Conservation (phyloP, 2,329 filamentous ascomycete species). For the Aureobasidium zeae region DNA sequence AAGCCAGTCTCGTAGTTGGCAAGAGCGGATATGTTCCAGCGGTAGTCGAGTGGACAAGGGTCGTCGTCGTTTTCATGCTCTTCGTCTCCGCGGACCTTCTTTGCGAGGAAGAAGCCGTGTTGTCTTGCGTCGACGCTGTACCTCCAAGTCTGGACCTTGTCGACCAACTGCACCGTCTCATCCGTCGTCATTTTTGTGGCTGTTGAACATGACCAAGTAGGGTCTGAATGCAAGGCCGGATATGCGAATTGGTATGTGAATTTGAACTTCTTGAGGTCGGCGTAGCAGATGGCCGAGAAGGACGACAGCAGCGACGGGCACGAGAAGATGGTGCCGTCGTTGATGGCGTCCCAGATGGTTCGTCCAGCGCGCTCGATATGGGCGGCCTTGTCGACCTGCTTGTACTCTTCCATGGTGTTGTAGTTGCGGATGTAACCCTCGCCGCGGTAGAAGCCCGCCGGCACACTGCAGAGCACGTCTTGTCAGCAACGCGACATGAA, state of each 20-base stretch:
- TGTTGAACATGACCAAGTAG: constrained; percentile 50
- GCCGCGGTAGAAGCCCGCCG: constrained; percentile 65
- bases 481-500: neutral
- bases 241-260: constrained; percentile 99
- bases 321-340: constrained; percentile 92
- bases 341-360: constrained; percentile 94
- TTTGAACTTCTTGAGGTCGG: constrained; percentile 93
- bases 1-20: constrained; percentile 77
- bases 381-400: constrained; percentile 66
- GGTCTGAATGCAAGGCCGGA: constrained; percentile 82
- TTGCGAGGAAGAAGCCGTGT: constrained; percentile 92
- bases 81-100: constrained; percentile 48
- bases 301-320: constrained; percentile 84
- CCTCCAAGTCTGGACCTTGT: constrained; percentile 78
- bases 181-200: constrained; percentile 44
- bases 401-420: constrained; percentile 92
- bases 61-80: constrained; percentile 35
- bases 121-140: constrained; percentile 74
- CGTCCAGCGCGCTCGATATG: constrained; percentile 70
- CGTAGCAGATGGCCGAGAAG: constrained; percentile 83
- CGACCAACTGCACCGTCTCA: constrained; percentile 72
- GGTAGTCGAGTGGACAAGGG: constrained; percentile 57
- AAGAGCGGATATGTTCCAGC: constrained; percentile 70
- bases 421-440: constrained; percentile 94
- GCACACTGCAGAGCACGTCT: constrained; percentile 42